Evolutionary conservation across 441 rosid species (phyloP).

Genomic region (Euphorbia corollata): DNA sequence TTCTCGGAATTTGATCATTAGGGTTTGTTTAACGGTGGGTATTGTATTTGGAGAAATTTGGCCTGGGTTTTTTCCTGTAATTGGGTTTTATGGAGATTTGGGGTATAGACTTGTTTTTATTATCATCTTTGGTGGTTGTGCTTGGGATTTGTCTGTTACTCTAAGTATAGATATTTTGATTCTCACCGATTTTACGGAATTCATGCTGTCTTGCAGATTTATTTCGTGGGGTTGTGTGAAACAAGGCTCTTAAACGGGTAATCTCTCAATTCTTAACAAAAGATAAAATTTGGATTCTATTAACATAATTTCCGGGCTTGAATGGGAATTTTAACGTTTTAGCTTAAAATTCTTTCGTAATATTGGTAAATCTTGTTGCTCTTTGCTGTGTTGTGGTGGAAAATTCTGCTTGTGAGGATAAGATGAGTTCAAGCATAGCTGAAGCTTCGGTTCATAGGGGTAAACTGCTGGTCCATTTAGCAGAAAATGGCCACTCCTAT

Average conservation of each 20-base stretch:
- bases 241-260: conserved; percentile 22
- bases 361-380: not conserved
- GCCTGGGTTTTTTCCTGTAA: conserved; percentile 8
- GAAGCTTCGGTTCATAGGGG: conserved; percentile 43
- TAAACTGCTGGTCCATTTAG: conserved; percentile 74
- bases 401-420: conserved; percentile 27
- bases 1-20: conserved; percentile 20
- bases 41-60: conserved; percentile 3
- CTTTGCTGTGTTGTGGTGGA: conserved; percentile 27
- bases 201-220: conserved; percentile 16
- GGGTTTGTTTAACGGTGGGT: conserved; percentile 24
- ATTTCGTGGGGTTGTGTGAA: conserved; percentile 15
- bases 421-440: conserved; percentile 65
- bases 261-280: conserved; percentile 1
- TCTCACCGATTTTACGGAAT: conserved; percentile 15
- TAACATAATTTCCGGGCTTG: not conserved
- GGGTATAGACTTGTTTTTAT: conserved; percentile 12
- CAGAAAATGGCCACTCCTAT: conserved; percentile 81
- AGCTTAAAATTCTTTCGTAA: conserved; percentile 7
- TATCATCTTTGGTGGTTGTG: conserved; percentile 16
- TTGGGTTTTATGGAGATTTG: conserved; percentile 23
- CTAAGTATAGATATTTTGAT: conserved; percentile 12
- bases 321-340: conserved; percentile 15
- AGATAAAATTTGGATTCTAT: conserved; percentile 11
- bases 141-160: conserved; percentile 11